Base-by-base conservation (phyloP, 2,329 filamentous ascomycete genomes). In the Claviceps sp. region DNA sequence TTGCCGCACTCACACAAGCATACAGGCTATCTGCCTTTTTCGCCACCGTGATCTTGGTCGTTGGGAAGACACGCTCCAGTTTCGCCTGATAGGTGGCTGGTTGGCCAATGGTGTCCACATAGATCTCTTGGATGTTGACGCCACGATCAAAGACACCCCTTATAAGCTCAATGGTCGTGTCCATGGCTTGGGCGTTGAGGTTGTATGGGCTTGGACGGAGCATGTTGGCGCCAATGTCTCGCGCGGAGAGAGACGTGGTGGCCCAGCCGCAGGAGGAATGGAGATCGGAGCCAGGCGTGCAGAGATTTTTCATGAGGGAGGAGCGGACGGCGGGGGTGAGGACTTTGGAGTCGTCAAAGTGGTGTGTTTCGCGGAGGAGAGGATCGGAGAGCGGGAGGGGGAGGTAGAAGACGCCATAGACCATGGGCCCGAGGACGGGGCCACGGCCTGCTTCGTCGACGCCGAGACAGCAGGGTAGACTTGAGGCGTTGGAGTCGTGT, bases 321-420 rank as follows among this genome's bases (percentile, higher is more conserved):
- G 86, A 83, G 57, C 91, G 88, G 39, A 91, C 80, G n/a, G 75
- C 71, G 0, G 90, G 80, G 0, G 86, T 94, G 40, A 97, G 80
- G 5, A 89, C 87, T 71, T 97, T 97, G 65, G 86, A 94, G 74
- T 97, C 91, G 73, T 96, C 86, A 70, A 96, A 96, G 72, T 84
- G 86, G 71, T 95, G 85, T 4, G 82, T 80, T 38, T 79, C 69
- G 49, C 87, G 85, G 22, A 97, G 82, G 29, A 96, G 80, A 1
- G 85, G 77, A 62, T 84, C 82, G 26, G 83, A 78, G 29, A 82
- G 72, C 0, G 81, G 76, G 2, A 87, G 67, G 49, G 94, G 94
- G 57, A 94, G 86, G 71, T 78, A 82, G 70, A 83, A 84, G 60
- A 83, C 72, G 57, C 76, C 79, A 71, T 86, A 86, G 60, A 85